These are phyloP conservation scores for Fusarium cyanostomum DNA, from an alignment of 2,329 filamentous ascomycete genomes.

Conservation along the genomic window DNA sequence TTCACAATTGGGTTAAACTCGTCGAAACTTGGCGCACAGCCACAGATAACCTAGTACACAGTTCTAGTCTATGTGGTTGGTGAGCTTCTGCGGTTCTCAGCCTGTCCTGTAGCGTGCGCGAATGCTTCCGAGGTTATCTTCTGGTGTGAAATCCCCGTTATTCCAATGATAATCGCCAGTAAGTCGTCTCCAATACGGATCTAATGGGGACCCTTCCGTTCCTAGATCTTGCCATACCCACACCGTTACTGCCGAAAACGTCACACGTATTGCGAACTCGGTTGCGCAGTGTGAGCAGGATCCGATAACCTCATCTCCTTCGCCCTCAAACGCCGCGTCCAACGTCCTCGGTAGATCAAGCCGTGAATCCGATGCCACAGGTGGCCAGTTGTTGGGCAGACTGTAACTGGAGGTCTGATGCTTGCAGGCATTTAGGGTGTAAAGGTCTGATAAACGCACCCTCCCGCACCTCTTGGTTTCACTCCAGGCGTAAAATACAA, in stretches of 20 bases:
- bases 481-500: background rate
- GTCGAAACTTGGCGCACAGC: no score
- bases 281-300: background rate
- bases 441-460: background rate
- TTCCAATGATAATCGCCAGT: background rate
- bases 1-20: no score
- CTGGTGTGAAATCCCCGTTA: background rate
- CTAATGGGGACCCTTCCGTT: background rate
- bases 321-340: background rate
- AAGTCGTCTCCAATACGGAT: background rate
- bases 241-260: background rate
- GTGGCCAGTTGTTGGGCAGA: no score
- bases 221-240: conserved; percentile 5
- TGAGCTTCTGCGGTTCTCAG: background rate
- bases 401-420: no score
- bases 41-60: no score
- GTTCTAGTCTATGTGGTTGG: no score
- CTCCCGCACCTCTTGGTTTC: background rate
- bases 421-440: background rate
- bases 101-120: background rate
- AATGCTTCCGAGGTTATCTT: background rate
- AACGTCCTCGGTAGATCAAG: background rate
- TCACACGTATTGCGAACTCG: background rate
- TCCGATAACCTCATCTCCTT: background rate
- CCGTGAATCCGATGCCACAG: no score